These are phyloP conservation scores for Lachnellula willkommii DNA, from an alignment of 2,329 filamentous ascomycete genomes.

Conservation along the genomic window DNA sequence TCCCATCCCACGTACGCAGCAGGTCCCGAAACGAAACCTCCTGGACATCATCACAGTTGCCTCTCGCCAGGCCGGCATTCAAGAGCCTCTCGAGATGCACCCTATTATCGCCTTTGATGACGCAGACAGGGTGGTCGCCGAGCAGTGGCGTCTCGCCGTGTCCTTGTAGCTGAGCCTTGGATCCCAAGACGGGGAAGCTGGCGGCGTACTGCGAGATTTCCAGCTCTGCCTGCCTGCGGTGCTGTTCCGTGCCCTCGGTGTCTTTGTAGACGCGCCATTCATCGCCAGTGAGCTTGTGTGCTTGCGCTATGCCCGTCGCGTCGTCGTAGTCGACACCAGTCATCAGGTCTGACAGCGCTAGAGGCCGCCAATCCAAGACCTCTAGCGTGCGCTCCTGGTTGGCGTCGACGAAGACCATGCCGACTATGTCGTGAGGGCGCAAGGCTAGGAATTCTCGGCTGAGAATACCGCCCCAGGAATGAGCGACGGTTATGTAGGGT, in stretches of 20 bases:
- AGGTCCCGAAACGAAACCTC: neutral
- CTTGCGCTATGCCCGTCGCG: neutral
- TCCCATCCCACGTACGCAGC: neutral
- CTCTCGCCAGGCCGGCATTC: neutral
- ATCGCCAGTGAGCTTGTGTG: neutral
- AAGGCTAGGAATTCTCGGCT: conserved; percentile 14
- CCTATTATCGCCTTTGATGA: neutral
- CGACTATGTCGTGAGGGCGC: conserved; percentile 2
- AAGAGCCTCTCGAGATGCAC: neutral
- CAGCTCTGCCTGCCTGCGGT: neutral
- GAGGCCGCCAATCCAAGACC: neutral
- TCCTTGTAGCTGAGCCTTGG: neutral
- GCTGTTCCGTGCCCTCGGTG: neutral
- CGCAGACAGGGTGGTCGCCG: neutral
- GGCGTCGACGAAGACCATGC: conserved; percentile 12
- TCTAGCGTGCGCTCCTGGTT: conserved; percentile 2
- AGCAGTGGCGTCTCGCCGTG: neutral
- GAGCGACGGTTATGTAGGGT: conserved; percentile 10
- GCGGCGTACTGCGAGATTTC: neutral
- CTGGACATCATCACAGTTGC: neutral
- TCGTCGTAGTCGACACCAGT: neutral
- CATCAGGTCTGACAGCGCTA: neutral
- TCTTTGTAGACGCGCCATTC: neutral
- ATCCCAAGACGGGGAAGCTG: neutral
- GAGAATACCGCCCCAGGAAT: conserved; percentile 12